Conservation (phyloP, 768 basidiomycete genomes). For the Lentinula raphanica region DNA sequence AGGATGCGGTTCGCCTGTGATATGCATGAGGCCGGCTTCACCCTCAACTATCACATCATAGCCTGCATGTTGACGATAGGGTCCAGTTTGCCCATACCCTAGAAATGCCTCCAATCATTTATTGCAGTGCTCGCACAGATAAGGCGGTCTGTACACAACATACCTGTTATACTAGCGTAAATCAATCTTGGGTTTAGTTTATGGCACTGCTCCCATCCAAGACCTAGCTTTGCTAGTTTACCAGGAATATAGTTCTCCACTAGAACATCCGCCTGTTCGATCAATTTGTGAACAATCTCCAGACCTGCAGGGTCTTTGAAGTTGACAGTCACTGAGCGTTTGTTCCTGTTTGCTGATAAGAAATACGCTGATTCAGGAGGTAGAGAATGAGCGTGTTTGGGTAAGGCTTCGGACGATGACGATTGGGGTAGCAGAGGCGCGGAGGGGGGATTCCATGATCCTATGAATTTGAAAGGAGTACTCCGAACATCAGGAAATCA, state of each 20-base stretch:
- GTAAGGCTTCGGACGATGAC: constrained; percentile 26
- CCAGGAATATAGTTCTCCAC: constrained; percentile 88
- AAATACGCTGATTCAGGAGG: constrained; percentile 94
- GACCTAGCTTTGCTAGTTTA: constrained; percentile 78
- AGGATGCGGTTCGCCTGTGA: constrained; percentile 41
- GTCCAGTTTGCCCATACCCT: constrained; percentile 89
- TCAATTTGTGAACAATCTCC: constrained; percentile 65
- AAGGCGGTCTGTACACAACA: constrained; percentile 12
- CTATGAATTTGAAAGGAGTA: too few species aligned
- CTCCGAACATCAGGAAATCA: too few species aligned
- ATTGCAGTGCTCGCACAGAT: neutral
- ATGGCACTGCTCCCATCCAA: constrained; percentile 80
- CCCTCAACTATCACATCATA: constrained; percentile 87
- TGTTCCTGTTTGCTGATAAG: constrained; percentile 82
- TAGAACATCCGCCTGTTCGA: constrained; percentile 73
- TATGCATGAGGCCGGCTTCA: constrained; percentile 93
- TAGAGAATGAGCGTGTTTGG: constrained; percentile 53
- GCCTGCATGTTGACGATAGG: constrained; percentile 76
- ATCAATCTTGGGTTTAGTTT: constrained; percentile 76
- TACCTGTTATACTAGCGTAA: constrained; percentile 87
- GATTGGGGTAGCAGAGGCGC: constrained; percentile 36
- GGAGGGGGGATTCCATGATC: constrained; percentile 62
- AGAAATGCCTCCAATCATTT: neutral
- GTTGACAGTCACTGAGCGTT: constrained; percentile 84
- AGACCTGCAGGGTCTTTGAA: constrained; percentile 77